A percentile compares a stretch with the other conserved stretches of the same genome.
phyloP scores from a whole-genome alignment of 768 basidiomycete genomes.

The Termitomyces sp. region DNA sequence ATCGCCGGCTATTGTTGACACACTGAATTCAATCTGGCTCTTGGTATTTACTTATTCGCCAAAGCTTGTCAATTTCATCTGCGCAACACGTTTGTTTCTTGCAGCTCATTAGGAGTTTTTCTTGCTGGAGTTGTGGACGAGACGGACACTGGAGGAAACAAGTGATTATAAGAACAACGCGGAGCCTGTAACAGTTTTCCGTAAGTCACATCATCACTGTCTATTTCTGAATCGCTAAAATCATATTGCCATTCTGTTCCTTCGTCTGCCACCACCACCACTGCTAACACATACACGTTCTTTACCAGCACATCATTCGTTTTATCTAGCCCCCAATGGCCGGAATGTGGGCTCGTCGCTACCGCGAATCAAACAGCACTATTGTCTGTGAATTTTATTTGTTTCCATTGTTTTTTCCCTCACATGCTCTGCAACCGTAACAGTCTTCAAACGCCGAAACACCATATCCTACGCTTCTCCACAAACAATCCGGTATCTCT shows the following conservation, averaged over 20 bases:
- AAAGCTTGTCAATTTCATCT: background rate
- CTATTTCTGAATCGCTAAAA: background rate
- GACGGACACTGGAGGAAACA: background rate
- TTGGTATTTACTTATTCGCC: background rate
- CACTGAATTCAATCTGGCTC: background rate
- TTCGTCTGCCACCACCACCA: background rate
- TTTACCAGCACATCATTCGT: constrained; percentile 4
- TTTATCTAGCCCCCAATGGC: constrained; percentile 7
- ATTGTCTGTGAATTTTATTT: constrained; percentile 8
- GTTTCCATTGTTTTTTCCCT: background rate
- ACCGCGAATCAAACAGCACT: constrained; percentile 11
- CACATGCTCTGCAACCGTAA: background rate
- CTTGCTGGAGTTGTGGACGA: background rate
- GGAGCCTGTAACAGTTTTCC: constrained; percentile 2
- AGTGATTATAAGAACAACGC: background rate
- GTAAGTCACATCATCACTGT: constrained; percentile 7
- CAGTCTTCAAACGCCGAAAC: constrained; percentile 16
- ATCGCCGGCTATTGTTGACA: constrained; percentile 8
- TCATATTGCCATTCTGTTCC: background rate
- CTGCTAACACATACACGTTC: constrained; percentile 1
- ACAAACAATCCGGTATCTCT: constrained; percentile 12
- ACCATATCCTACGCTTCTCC: constrained; percentile 14
- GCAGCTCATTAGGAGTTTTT: background rate
- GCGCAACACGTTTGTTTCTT: background rate
- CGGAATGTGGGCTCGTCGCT: constrained; percentile 9